Evolutionary conservation across 1,284 basidiomycete species (phyloP), one percentile per base, ranked within the genome.

Genomic region (Leccinum insolens): DNA sequence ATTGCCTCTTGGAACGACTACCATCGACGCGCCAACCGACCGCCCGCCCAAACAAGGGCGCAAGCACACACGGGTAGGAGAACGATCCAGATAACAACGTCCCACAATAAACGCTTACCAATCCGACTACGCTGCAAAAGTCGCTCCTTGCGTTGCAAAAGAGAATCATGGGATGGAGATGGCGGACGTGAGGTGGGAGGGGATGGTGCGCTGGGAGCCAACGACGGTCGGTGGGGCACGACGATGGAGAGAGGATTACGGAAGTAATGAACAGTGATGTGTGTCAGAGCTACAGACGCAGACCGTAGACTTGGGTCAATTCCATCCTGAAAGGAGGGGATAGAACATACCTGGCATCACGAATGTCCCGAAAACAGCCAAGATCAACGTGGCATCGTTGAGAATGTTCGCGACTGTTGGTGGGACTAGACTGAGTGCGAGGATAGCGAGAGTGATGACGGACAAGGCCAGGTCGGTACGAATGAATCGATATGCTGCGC

Each of bases 71-170:
- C 76, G 1, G 88, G 88, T 9, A 88, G 69, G 20, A 91, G 77
- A 20, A 89, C 71, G 17, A 86, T 73, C 89, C 92, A 94, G 17
- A 90, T 87, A 5, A 86, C 86, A 8, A 92, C 74, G 77, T 94
- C 92, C 89, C 91, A 93, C 2, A 88, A 73, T 46, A 94, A 79
- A 31, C 92, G 82, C 69, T 84, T 85, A 52, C 84, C 84, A 60
- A 88, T 83, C 69, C 92, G 85, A 57, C 83, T 82, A 65, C 84
- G 83, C 76, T 94, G 92, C 66, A 94, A 79, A 39, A 86, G 86
- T 62, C 85, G 83, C 77, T 94, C 92, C 79, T 94, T 94, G 69
- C 91, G 84, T 72, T 90, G 85, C 55, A 94, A 80, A 31, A 94
- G 84, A 63, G 89, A 86, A 72, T 92, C 89, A 20, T 76, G 75